Base-by-base conservation (phyloP, 2,329 filamentous ascomycete species). In the Aspergillus persii region DNA sequence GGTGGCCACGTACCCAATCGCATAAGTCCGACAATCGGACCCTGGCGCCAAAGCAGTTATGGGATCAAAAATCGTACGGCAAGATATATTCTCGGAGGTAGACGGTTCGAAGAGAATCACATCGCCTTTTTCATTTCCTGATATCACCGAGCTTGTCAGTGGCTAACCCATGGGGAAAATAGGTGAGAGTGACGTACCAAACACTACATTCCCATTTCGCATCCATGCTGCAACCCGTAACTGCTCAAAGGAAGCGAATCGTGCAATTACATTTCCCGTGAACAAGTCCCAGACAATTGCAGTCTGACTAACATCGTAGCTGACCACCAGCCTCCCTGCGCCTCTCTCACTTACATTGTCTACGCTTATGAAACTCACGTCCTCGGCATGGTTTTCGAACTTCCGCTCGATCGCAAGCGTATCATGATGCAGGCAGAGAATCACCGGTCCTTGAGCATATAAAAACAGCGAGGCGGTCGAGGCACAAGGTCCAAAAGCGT, bases 281-380 rank as follows among this genome's bases (percentile, higher is more conserved):
- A 96, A 87, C 61, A 97, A 83, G 77, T 99, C 94, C 95, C 95
- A 99, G 7, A 98, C 91, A 71, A 98, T 96, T 3, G 93, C 92
- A 1, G 91, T 96, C 75, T 94, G 91, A 41, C 91, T 89, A 18
- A 86, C 85, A 80, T 99, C 95, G 70, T 96, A 97, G 78, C 92
- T 98, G 62, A 96, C 91, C 2, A 96, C 92, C 61, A 96, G 79
- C 63, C 93, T 84, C 30, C 94, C 95, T 0, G 89, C 88, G 3
- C 93, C 93, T 61, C 87, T 81, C 66, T 97, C 93, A 74, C 93
- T 97, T 57, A 91, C 87, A 71, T 93, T 98, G 74, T 99, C 95
- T 55, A 96, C 92, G 1, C 89, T 88, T 56, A 99, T 86, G 69
- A 96, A 84, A 57, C 89, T 84, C 31, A 99, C 87, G 65, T 96